Percentiles rank a stretch among this genome's conserved stretches.
These are phyloP conservation scores for Diaporthe destruens DNA, from an alignment of 2,329 filamentous ascomycete genomes.

Conservation along the genomic window DNA sequence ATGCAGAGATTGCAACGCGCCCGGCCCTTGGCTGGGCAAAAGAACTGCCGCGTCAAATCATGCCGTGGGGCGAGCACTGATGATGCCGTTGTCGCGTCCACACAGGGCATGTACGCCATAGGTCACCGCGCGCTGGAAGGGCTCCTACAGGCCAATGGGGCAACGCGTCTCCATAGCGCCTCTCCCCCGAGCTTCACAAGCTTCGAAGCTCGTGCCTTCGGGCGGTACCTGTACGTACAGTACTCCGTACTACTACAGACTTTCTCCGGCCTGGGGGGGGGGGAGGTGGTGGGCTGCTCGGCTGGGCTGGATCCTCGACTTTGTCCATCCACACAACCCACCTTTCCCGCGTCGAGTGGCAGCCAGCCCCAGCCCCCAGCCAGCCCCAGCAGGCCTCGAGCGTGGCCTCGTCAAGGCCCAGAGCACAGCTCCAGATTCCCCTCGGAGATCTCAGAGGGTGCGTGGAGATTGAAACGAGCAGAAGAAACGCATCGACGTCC, in stretches of 20 bases:
- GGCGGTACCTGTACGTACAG: constrained; percentile 12
- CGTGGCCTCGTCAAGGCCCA: constrained; percentile 1
- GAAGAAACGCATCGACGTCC: constrained; percentile 22
- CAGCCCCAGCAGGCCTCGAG: constrained; percentile 25
- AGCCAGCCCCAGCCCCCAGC: constrained; percentile 22
- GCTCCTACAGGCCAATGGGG: constrained; percentile 21
- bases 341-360: constrained; percentile 30
- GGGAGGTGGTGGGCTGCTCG: constrained; percentile 22
- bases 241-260: no score
- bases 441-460: constrained; percentile 12
- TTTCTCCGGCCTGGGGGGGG: constrained; percentile 5
- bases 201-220: constrained; percentile 37
- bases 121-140: constrained; percentile 17
- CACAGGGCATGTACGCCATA: constrained; percentile 8
- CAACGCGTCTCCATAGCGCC: constrained; percentile 30
- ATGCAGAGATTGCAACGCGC: constrained; percentile 28
- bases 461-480: constrained; percentile 27
- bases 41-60: constrained; percentile 27
- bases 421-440: constrained; percentile 10
- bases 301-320: constrained; percentile 23
- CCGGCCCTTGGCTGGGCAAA: constrained; percentile 6
- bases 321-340: constrained; percentile 15
- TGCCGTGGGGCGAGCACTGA: constrained; percentile 12
- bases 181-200: constrained; percentile 20
- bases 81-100: constrained; percentile 26